Evolutionary conservation across 2,329 filamentous ascomycete genomes (phyloP).

Genomic region (Ambrosiella cleistominuta): DNA sequence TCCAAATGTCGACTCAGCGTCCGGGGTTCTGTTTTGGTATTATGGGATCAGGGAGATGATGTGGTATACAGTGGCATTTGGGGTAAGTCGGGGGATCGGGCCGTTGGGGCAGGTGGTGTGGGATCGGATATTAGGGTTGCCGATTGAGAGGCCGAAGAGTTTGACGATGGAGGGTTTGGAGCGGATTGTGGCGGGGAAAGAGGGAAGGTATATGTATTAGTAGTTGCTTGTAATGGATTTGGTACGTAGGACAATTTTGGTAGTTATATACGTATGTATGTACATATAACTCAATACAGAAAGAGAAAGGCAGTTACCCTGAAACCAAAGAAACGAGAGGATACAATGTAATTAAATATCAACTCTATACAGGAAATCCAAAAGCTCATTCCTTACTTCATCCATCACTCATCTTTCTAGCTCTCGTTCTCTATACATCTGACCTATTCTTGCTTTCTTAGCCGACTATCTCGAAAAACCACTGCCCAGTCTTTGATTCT

Average conservation of each 20-base stretch:
- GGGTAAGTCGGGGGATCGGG: slow-evolving; percentile 55
- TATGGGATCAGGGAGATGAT: slow-evolving; percentile 95
- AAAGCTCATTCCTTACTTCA: too few relatives aligned
- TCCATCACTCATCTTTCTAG: too few relatives aligned
- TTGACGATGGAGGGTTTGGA: slow-evolving; percentile 81
- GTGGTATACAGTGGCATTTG: slow-evolving; percentile 70
- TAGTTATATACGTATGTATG: too few relatives aligned
- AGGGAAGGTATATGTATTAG: too few relatives aligned
- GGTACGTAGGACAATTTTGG: too few relatives aligned
- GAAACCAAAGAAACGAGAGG: too few relatives aligned
- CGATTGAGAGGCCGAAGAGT: slow-evolving; percentile 95
- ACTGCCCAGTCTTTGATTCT: background rate
- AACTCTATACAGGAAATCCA: too few relatives aligned
- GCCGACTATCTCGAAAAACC: background rate
- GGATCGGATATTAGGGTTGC: slow-evolving; percentile 83
- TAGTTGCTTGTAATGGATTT: too few relatives aligned
- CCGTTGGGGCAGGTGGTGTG: slow-evolving; percentile 89
- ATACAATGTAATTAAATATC: too few relatives aligned
- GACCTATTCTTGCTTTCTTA: background rate
- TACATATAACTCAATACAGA: too few relatives aligned
- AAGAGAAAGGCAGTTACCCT: too few relatives aligned
- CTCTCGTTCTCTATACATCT: too few relatives aligned
- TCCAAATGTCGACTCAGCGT: slow-evolving; percentile 88
- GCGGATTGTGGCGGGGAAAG: slow-evolving; percentile 27
- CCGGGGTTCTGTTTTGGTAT: slow-evolving; percentile 91